Evolutionary conservation across 78 protist genomes (phyloP).

Genomic region (Speleostelium caveatum): DNA sequence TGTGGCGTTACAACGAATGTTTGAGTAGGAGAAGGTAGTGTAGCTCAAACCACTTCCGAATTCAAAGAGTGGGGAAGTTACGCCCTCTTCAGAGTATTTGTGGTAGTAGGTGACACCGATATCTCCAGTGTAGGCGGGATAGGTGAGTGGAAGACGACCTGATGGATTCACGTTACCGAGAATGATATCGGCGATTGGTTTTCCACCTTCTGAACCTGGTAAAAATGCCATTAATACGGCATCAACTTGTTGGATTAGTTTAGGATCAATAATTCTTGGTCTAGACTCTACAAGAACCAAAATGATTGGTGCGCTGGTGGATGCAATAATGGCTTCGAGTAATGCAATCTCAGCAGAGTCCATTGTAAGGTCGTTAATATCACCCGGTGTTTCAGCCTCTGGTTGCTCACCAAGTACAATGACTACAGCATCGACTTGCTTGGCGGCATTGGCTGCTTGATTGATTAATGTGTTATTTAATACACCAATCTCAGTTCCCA

Average conservation of each 20-base stretch:
- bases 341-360: background rate
- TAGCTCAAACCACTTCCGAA: conserved; percentile 85
- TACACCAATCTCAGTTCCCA: conserved; percentile 10
- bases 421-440: background rate
- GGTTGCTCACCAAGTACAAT: conserved; percentile 40
- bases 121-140: conserved; percentile 63
- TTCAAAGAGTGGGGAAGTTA: conserved; percentile 56
- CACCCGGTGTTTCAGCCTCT: conserved; percentile 56
- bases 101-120: conserved; percentile 54
- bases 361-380: conserved; percentile 24
- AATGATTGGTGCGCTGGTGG: conserved; percentile 32
- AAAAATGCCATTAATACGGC: conserved; percentile 78
- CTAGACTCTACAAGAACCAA: conserved; percentile 74
- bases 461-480: background rate
- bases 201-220: conserved; percentile 86
- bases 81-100: conserved; percentile 43
- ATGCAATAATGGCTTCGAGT: background rate
- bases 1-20: background rate
- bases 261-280: conserved; percentile 73
- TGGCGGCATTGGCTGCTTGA: conserved; percentile 7
- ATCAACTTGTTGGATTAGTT: background rate
- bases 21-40: conserved; percentile 68
- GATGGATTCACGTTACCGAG: conserved; percentile 84
- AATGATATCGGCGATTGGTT: conserved; percentile 80
- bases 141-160: conserved; percentile 84